Percentiles rank a stretch among this genome's conserved stretches.
Conservation (phyloP, 2,329 filamentous ascomycete genomes). For the Colletotrichum neosansevieriae region DNA sequence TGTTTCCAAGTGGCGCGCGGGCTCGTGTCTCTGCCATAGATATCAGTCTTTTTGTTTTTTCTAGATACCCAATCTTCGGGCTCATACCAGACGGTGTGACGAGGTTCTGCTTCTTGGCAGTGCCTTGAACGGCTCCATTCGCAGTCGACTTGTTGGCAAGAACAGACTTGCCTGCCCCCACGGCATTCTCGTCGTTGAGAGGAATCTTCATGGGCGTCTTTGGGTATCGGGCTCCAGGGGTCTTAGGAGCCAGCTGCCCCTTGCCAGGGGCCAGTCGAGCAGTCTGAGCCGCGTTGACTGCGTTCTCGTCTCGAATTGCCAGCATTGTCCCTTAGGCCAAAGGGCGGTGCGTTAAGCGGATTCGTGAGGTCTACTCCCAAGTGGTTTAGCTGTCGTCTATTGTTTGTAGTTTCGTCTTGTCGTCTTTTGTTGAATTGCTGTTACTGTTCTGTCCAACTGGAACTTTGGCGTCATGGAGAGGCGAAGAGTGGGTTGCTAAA, state of each 20-base stretch:
- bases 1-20: conserved; percentile 88
- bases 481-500: conserved; percentile 15
- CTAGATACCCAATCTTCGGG: conserved; percentile 25
- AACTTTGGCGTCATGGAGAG: conserved; percentile 19
- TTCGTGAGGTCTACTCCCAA: background rate
- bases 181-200: conserved; percentile 86
- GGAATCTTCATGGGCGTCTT: conserved; percentile 86
- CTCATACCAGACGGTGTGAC: conserved; percentile 41
- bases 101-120: conserved; percentile 39
- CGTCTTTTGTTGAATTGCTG: background rate
- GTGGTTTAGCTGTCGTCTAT: background rate
- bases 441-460: conserved; percentile 3
- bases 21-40: conserved; percentile 68
- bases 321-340: conserved; percentile 34
- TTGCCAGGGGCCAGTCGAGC: conserved; percentile 40
- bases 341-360: background rate
- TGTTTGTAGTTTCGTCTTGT: background rate
- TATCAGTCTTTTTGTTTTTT: conserved; percentile 17
- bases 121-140: conserved; percentile 54
- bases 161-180: conserved; percentile 70
- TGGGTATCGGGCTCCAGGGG: conserved; percentile 78
- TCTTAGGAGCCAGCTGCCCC: conserved; percentile 74
- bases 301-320: conserved; percentile 41
- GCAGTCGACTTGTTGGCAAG: conserved; percentile 64
- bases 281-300: conserved; percentile 41